These are phyloP conservation scores for Cokeromyces recurvatus DNA, from an alignment of 371 early-diverging fungal species.

Conservation along the genomic window DNA sequence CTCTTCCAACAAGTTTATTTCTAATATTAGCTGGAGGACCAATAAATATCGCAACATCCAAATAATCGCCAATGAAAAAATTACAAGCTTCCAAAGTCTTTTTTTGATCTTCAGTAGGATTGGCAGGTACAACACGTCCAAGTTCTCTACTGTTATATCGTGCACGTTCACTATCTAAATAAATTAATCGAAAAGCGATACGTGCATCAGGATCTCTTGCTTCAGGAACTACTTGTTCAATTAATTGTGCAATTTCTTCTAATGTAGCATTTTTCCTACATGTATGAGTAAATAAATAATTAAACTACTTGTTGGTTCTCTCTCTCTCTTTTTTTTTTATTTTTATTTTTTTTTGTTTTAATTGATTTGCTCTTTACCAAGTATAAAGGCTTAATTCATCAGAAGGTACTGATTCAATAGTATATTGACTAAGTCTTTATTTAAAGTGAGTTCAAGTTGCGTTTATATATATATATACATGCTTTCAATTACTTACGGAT, in stretches of 20 bases:
- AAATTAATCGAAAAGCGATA: conserved; percentile 52
- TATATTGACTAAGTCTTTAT: conserved; percentile 31
- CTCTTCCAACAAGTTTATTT: background rate
- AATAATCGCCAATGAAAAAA: conserved; percentile 64
- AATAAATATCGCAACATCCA: conserved; percentile 53
- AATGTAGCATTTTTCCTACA: conserved; percentile 65
- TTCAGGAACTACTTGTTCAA: conserved; percentile 51
- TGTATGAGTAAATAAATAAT: background rate
- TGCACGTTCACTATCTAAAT: conserved; percentile 41
- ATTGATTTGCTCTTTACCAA: conserved; percentile 35
- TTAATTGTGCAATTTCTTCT: conserved; percentile 57
- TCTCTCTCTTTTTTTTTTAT: background rate
- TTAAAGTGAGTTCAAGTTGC: background rate
- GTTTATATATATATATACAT: background rate
- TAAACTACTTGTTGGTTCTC: background rate
- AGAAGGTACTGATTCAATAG: conserved; percentile 33
- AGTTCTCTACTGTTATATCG: conserved; percentile 42
- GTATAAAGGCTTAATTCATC: conserved; percentile 59
- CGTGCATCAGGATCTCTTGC: conserved; percentile 47
- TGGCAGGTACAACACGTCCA: conserved; percentile 46
- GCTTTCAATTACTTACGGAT: conserved; percentile 26
- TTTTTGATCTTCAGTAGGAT: conserved; percentile 40
- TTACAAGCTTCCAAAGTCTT: conserved; percentile 54
- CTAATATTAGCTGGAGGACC: conserved; percentile 29
- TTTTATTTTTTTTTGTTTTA: background rate